Base-by-base conservation (phyloP, 176 grass and related monocot species). In the Panicum miliaceum region DNA sequence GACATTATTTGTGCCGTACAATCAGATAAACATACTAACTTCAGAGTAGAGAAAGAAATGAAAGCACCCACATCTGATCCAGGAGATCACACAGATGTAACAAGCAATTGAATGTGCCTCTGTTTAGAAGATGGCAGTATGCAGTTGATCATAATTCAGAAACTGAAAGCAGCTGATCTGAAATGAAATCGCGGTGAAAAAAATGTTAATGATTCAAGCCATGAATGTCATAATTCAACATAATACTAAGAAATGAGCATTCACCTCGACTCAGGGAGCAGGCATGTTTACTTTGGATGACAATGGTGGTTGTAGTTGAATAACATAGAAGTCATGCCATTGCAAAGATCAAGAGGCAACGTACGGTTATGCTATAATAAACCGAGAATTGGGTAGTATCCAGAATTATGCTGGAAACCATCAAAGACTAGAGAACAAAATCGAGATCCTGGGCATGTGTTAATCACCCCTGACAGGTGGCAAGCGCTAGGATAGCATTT, bases 141-240 rank as follows among this genome's bases (percentile, higher is more conserved):
- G 42, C 18, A 64, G 14, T 23, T 23, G 47, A 70, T 77, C 12
- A 70, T 40, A 32, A 72, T 62, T 77, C 12, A 70, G 68, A 32
- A 72, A 56, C 48, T 58, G 25, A 77, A 45, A 46, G 15, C 20
- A 9, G 34, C 12, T 43, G 4, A 34, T 81, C 53, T 52, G 62
- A 82, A 63, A 0, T 0, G 29, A 65, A 66, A 64, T 22, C 16
- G 54, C 12, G 51, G 13, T 53, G 52, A n/a, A 81, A 53, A 53
- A 12, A 69, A 25, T 46, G 15, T 35, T 5, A 81, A 26, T 56
- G 18, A 77, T 81, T 71, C 0, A 27, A 89, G 12, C 11, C 22
- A 58, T 19, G 26, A 75, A 78, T 26, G 46, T 26, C 57, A 42
- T 77, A 73, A 59, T 79, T 35, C 36, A 27, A 18, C 27, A 77